Base-by-base conservation (phyloP, 768 basidiomycete species). In the Brasilioporus rufonigricans region DNA sequence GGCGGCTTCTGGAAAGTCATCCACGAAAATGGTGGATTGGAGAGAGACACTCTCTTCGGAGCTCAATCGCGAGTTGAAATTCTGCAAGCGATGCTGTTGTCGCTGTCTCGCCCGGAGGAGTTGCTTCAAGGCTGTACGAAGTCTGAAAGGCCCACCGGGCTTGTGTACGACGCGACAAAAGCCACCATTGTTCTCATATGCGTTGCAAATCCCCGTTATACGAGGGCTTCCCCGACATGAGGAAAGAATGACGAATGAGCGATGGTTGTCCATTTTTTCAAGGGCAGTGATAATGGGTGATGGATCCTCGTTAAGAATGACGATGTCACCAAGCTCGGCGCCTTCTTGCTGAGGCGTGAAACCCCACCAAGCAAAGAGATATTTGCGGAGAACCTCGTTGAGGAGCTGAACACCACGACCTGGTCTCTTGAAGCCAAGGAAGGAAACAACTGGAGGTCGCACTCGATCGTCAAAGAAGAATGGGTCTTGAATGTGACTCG, bases 81-180 rank as follows among this genome's bases (percentile, higher is more conserved):
- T 61, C 13, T 55, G 44, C 3, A 60, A 53, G 44, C 65, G 69
- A 31, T 67, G 61, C 44, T 62, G 70, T 52, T 56, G 69, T 35
- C 71, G 65, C 26, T 73, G 70, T 39, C 61, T 69, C 40, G 63
- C 62, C 35, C 71, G 70, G 31, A 71, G 62, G 6, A 71, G 60
- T 36, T 71, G 79, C 63, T 85, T 86, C 55, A 95, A 73, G 23
- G 84, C 79, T 6, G 77, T 68, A 26, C 84, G 79, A 52, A 96
- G 77, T 21, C 87, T 82, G 41, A 82, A 81, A 4, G 94, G 94
- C 3, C 93, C 92, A 24, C 85, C 85, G 11, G 94, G 94, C 68
- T 97, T 98, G 80, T 87, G 90, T 13, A 95, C 72, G 23, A 93
- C 76, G n/a, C 90, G 86, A 70, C 90, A 93, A 70, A 91, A 89